Percentiles rank a stretch among this genome's conserved stretches.
phyloP scores from a whole-genome alignment of 306 rosid species.

The Gynostemma pentaphyllum region DNA sequence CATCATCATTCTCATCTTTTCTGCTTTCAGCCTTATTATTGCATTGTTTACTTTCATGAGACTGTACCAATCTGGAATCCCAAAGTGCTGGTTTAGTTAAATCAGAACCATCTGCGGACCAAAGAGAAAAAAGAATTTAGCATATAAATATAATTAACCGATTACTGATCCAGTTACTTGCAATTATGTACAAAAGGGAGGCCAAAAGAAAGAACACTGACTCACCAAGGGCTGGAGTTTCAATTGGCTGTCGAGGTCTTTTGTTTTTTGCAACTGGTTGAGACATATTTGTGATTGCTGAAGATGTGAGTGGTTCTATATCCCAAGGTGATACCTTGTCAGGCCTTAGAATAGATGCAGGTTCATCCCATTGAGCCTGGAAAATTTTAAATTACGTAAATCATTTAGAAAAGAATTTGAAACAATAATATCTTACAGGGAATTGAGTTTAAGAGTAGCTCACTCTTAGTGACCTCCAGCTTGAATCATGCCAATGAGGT shows the following conservation, averaged over 20 bases:
- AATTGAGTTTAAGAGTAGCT: constrained; percentile 3
- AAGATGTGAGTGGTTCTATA: constrained; percentile 44
- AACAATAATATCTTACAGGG: background rate
- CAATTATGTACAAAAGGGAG: constrained; percentile 21
- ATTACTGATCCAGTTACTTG: background rate
- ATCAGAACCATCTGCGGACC: constrained; percentile 26
- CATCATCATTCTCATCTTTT: constrained; percentile 29
- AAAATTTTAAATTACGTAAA: constrained; percentile 7
- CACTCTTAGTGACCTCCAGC: constrained; percentile 88
- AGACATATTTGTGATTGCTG: constrained; percentile 18
- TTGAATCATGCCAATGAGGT: constrained; percentile 59
- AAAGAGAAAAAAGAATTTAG: background rate
- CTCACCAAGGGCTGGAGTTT: constrained; percentile 52
- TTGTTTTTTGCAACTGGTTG: constrained; percentile 59
- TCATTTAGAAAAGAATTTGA: background rate
- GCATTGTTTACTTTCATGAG: constrained; percentile 33
- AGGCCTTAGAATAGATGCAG: constrained; percentile 64
- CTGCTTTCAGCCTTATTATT: constrained; percentile 33
- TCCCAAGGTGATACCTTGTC: constrained; percentile 95
- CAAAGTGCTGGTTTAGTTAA: constrained; percentile 42
- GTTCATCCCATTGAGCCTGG: constrained; percentile 98
- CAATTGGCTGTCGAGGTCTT: constrained; percentile 65
- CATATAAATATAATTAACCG: background rate
- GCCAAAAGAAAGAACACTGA: constrained; percentile 10
- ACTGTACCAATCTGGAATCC: constrained; percentile 37